Evolutionary conservation across 768 basidiomycete genomes (phyloP).

Genomic region (Dacryopinax primogenitus): DNA sequence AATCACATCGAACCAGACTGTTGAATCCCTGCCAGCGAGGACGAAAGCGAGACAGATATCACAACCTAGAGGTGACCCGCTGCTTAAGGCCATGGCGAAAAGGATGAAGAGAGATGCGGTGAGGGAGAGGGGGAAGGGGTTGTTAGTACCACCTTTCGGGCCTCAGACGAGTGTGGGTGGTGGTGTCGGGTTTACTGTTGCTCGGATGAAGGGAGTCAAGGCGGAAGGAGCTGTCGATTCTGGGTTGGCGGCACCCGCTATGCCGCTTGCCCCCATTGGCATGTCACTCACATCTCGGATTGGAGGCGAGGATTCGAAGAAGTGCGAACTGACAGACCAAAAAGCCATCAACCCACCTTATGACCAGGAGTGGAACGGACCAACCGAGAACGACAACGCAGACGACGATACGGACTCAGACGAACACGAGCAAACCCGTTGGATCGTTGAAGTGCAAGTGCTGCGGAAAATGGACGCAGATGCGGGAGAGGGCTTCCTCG

Average conservation of each 20-base stretch:
- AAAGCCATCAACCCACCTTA: not conserved
- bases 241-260: not conserved
- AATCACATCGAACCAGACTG: not conserved
- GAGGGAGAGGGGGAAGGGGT: not conserved
- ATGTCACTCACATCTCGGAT: not conserved
- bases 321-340: not conserved
- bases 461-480: not conserved
- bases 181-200: too few relatives aligned
- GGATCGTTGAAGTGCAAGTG: slow-evolving; percentile 4
- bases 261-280: not conserved
- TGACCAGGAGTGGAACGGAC: not conserved
- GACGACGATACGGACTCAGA: not conserved
- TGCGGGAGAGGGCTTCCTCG: not conserved
- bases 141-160: not conserved
- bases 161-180: too few relatives aligned
- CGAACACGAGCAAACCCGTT: not conserved
- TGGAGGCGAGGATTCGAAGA: not conserved
- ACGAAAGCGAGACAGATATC: not conserved
- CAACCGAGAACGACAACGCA: not conserved
- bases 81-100: slow-evolving; percentile 2
- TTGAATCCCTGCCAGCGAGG: not conserved
- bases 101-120: slow-evolving; percentile 1
- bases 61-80: not conserved
- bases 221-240: not conserved
- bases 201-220: not conserved